Conservation (phyloP, 2,329 filamentous ascomycete species). For the Gnomoniopsis sp. region DNA sequence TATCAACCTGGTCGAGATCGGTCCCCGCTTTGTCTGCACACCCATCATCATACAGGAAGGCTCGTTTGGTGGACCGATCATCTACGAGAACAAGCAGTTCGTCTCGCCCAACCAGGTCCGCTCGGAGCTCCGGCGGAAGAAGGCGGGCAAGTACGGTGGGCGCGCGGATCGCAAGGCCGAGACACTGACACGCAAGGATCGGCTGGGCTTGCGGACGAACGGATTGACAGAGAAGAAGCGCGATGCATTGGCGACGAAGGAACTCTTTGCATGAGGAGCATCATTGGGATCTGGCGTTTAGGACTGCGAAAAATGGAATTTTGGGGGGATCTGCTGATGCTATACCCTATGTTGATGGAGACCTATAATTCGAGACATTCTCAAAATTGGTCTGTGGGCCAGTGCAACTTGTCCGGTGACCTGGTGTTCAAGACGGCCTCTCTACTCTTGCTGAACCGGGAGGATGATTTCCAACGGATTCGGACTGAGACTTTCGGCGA, state of each 20-base stretch:
- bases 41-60: slow-evolving; percentile 95
- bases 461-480: too few species aligned
- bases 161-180: slow-evolving; percentile 73
- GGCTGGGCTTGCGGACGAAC: slow-evolving; percentile 69
- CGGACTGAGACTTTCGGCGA: too few species aligned
- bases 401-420: background rate
- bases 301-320: slow-evolving; percentile 9
- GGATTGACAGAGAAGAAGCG: slow-evolving; percentile 58
- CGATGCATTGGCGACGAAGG: slow-evolving; percentile 71
- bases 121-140: slow-evolving; percentile 71
- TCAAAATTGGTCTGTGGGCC: background rate
- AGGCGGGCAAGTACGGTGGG: slow-evolving; percentile 74
- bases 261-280: slow-evolving; percentile 64
- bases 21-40: slow-evolving; percentile 86
- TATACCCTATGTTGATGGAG: slow-evolving; percentile 13
- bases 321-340: slow-evolving; percentile 5
- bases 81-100: slow-evolving; percentile 98
- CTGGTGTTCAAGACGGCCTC: too few species aligned
- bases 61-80: slow-evolving; percentile 91
- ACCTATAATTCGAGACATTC: background rate
- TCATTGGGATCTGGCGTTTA: slow-evolving; percentile 12
- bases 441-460: too few species aligned
- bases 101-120: slow-evolving; percentile 94
- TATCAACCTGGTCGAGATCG: slow-evolving; percentile 85
- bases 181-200: slow-evolving; percentile 68